Evolutionary conservation across 2,329 filamentous ascomycete species (phyloP).

Genomic region (Mycogone perniciosa): DNA sequence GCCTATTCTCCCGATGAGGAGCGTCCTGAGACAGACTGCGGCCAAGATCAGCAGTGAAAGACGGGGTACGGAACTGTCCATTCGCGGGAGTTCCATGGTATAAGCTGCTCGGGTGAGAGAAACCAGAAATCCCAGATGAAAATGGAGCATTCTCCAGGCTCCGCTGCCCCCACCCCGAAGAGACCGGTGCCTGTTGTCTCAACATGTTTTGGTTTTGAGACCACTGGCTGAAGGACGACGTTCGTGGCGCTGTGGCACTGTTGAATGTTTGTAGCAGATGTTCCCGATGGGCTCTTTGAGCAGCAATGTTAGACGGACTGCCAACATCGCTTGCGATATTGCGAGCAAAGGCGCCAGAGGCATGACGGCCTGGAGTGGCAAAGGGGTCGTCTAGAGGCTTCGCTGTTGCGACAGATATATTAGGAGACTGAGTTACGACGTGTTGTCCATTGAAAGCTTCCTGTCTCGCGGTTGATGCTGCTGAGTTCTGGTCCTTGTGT

Average conservation of each 20-base stretch:
- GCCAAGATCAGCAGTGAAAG: conserved; percentile 12
- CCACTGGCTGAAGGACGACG: conserved; percentile 28
- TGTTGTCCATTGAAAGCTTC: conserved; percentile 20
- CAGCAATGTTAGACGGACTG: conserved; percentile 4
- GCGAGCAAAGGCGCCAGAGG: conserved; percentile 4
- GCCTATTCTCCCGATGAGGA: conserved; percentile 1
- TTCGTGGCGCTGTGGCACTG: conserved; percentile 21
- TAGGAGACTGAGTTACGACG: conserved; percentile 5
- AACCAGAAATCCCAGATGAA: conserved; percentile 30
- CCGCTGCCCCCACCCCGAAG: conserved; percentile 17
- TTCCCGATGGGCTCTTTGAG: conserved; percentile 28
- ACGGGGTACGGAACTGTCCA: conserved; percentile 16
- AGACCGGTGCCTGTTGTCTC: conserved; percentile 14
- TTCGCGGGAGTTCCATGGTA: conserved; percentile 41
- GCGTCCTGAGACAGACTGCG: conserved; percentile 15
- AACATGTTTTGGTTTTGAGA: conserved; percentile 18
- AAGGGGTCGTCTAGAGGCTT: conserved; percentile 27
- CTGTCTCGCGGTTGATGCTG: conserved; percentile 15
- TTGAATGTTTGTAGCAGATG: conserved; percentile 31
- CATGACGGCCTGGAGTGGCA: conserved; percentile 20
- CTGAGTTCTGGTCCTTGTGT: conserved; percentile 17
- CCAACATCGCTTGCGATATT: conserved; percentile 4
- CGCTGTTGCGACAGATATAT: neutral
- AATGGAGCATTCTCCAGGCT: conserved; percentile 12
- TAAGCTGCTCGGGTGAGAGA: conserved; percentile 46